Evolutionary conservation across 2,329 filamentous ascomycete species (phyloP), one percentile per base, ranked within the genome.

Genomic region (Lojkania enalia): DNA sequence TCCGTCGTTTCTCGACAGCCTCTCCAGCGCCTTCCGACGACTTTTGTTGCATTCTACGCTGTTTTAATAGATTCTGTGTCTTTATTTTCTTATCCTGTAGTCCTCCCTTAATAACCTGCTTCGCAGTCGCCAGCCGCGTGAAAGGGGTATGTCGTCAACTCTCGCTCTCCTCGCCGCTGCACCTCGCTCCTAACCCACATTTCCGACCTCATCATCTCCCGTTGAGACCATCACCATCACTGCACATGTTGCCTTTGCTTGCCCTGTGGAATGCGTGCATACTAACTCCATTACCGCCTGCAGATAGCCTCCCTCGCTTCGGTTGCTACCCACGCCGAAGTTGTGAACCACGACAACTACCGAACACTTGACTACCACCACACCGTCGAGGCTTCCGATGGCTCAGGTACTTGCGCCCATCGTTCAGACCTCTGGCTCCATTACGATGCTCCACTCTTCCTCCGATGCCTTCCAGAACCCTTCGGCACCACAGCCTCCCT

Each of bases 391-490:
- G 48, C 53, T 56, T 59, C 63, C 64, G 59, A 71, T 71, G 69
- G 69, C 69, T 67, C 66, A 70, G 61, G 67, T 71, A 74, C 73
- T 78, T 54, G 66, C 74, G 59, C 74, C 73, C 52, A 71, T 74
- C 59, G 67, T 74, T 55, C 71, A 72, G 64, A 67, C 71, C 46
- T 62, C 73, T 58, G 69, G 66, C 60, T 68, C 74, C 61, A 75
- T 76, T 63, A 74, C 73, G 56, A 77, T 77, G 74, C 70, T 76
- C 57, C 74, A 76, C 60, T 70, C 74, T 40, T 73, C 74, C 48
- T 58, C 73, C 61, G 74, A 77, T 65, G 69, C 72, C 57, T 76
- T 74, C 64, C 70, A 72, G 51, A 69, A 61, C 58, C 55, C 64
- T 39, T 59, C 65, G 36, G 55, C 66, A 46, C 63, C 64, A 51